These are phyloP conservation scores for Euphrasia arctica DNA, from an alignment of 305 asterid species.

Conservation along the genomic window DNA sequence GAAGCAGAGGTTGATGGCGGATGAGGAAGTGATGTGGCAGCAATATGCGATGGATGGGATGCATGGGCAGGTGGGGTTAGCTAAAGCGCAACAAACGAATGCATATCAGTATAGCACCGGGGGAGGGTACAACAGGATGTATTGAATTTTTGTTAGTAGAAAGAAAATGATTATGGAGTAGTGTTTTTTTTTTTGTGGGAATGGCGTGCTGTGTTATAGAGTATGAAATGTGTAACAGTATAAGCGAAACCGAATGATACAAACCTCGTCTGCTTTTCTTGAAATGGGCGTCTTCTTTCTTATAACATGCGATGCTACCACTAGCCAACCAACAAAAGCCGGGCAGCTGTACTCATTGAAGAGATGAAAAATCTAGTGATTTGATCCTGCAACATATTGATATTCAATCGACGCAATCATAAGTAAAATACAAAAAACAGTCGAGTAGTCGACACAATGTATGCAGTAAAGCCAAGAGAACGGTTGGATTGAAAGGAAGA, in stretches of 20 bases:
- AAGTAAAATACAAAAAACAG: not conserved
- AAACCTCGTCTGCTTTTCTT: slow-evolving; percentile 95
- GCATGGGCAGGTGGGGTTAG: slow-evolving; percentile 66
- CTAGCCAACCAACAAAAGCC: too few species aligned
- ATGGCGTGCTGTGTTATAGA: too few species aligned
- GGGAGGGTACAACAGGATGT: slow-evolving; percentile 48
- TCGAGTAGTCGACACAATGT: not conserved
- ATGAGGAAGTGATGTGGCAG: slow-evolving; percentile 90
- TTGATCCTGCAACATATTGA: not conserved
- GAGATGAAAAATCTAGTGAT: not conserved
- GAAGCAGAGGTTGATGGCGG: slow-evolving; percentile 47
- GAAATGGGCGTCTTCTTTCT: slow-evolving; percentile 58
- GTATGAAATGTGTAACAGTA: too few species aligned
- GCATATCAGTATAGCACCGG: slow-evolving; percentile 37
- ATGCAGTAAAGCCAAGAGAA: not conserved
- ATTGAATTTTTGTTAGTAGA: slow-evolving; percentile 21
- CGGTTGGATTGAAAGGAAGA: not conserved
- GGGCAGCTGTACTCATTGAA: slow-evolving; percentile 31
- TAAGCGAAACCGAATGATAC: slow-evolving; percentile 4
- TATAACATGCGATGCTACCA: slow-evolving; percentile 33
- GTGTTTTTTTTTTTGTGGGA: too few species aligned
- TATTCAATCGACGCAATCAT: not conserved
- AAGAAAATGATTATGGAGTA: too few species aligned
- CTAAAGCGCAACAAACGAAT: slow-evolving; percentile 43
- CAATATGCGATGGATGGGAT: slow-evolving; percentile 72